Base-by-base conservation (phyloP, 1,284 basidiomycete genomes). In the Irpex sp. region DNA sequence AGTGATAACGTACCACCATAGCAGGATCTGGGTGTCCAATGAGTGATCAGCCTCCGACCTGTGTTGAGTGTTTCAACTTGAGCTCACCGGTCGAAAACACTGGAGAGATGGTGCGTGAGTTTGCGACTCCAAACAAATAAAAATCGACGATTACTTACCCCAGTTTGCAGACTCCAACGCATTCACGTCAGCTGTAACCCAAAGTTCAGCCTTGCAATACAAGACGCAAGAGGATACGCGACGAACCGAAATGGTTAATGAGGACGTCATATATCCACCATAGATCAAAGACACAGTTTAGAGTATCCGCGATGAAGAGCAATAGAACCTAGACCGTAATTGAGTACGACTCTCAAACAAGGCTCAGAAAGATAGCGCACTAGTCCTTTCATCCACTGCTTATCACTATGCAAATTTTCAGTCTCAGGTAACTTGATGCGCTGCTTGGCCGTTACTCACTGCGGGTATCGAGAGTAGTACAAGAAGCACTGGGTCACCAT, bases 401-500 rank as follows among this genome's bases (percentile, higher is more conserved):
- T 69, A 60, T 76, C 75, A 37, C 75, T 76, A 26, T 26, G 26
- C 26, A 26, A 26, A 2, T 26, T 26, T 26, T 26, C 26, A 26
- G 26, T 26, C 26, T 26, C 6, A 54, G 5, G 13, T 4, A 57
- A 34, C 21, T 47, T 17, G 44, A 34, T 68, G 37, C 26, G 26
- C 26, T 26, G 26, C 26, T 26, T 34, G 52, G 56, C 26, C 5
- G 13, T 15, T 15, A 65, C 73, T 34, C 57, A 78, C 79, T 71
- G 72, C 65, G 76, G 77, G 64, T 77, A 79, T n/a, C 70, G 73
- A 4, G 74, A 74, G 66, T 75, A 76, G 65, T 79, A 80, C 64
- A 78, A 65, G 67, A 77, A 77, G 19, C 77, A 77, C 64, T 80
- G 79, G 7, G 78, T 76, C 59, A 78, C 72, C 69, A 77, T 73